Percentiles rank a stretch among this genome's conserved stretches.
Conservation (phyloP, 2,329 filamentous ascomycete genomes). For the Emmonsia crescens region DNA sequence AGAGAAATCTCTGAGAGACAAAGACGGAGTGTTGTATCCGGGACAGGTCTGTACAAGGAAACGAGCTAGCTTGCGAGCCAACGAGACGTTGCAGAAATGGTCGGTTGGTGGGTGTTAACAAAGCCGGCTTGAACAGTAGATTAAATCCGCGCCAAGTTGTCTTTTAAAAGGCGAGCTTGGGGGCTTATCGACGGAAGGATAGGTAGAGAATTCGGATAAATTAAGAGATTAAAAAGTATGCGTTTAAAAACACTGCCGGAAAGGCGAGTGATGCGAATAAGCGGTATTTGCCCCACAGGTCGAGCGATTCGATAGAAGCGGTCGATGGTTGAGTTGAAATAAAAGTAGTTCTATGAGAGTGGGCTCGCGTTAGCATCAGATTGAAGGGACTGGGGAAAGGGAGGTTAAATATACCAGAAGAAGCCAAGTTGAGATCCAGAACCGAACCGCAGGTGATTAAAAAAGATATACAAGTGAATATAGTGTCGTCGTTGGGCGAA, state of each 20-base stretch:
- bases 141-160: not conserved
- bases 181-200: not conserved
- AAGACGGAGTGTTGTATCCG: not conserved
- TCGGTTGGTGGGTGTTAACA: not conserved
- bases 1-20: not conserved
- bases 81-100: not conserved
- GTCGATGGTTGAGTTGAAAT: not conserved
- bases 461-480: constrained; percentile 11
- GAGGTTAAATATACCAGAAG: not conserved
- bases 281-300: not conserved
- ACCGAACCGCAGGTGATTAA: constrained; percentile 10
- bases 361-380: not conserved
- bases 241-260: not conserved
- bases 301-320: not conserved
- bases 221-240: constrained; percentile 1
- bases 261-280: not conserved
- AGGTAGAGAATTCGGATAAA: not conserved
- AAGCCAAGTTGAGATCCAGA: constrained; percentile 1
- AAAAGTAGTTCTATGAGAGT: not conserved
- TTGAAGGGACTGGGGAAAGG: not conserved
- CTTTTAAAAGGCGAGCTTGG: not conserved
- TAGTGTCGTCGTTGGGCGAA: not conserved
- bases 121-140: not conserved
- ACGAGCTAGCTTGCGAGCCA: not conserved
- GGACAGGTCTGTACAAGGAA: not conserved